Conservation (phyloP, 2,329 filamentous ascomycete genomes). For the Sporothrix phasma region DNA sequence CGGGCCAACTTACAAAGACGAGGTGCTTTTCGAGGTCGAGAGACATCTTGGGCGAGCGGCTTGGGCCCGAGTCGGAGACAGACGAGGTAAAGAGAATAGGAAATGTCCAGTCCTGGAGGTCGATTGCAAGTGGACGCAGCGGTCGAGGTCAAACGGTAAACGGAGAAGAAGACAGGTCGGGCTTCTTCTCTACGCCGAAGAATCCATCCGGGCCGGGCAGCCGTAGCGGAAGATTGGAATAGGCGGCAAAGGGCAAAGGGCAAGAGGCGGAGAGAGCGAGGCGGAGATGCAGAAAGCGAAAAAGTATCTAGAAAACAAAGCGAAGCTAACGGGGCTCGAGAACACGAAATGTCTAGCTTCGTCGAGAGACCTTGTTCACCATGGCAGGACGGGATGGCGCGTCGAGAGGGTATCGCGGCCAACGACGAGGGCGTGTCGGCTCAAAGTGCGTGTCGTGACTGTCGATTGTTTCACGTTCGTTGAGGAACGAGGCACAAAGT, state of each 20-base stretch:
- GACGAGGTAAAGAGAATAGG: neutral
- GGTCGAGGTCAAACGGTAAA: neutral
- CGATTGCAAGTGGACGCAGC: neutral
- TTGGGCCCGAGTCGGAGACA: neutral
- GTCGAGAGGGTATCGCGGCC: neutral
- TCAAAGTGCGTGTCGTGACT: neutral
- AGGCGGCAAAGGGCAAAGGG: neutral
- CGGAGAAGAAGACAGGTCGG: neutral
- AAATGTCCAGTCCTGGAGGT: neutral
- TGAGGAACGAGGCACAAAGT: conserved; percentile 1
- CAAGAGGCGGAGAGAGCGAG: neutral
- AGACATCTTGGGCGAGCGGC: conserved; percentile 38
- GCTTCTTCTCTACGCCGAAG: conserved; percentile 3
- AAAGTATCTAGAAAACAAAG: no score
- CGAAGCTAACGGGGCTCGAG: neutral
- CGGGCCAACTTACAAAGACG: conserved; percentile 55
- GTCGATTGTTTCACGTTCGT: neutral
- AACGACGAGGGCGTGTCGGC: neutral
- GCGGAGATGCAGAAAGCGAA: no score
- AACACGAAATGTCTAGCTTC: neutral
- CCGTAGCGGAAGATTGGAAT: neutral
- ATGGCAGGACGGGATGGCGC: neutral
- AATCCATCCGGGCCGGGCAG: conserved; percentile 5
- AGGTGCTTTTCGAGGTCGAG: conserved; percentile 75
- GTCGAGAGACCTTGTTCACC: neutral